Evolutionary conservation across 1,284 basidiomycete species (phyloP), one percentile per base, ranked within the genome.

Genomic region (Tilletia horrida): DNA sequence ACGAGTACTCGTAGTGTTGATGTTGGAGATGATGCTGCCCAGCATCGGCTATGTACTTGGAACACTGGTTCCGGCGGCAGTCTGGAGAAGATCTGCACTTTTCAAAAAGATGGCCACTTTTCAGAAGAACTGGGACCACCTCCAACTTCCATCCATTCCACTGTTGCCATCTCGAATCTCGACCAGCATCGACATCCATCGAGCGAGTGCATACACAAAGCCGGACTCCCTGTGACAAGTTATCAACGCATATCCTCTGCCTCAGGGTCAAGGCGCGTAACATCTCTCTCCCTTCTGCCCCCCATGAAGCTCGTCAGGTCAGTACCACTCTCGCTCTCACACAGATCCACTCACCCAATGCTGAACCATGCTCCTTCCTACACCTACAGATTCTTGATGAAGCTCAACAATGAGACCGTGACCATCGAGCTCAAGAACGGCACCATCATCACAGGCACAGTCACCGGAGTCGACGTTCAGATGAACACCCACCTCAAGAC

Each of bases 341-440:
- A 29, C 63, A 25, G 14, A 3, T 27, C 35, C 21, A 29, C 4
- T 13, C 44, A 7, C 43, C 9, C 43, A 13, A 64, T 61, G 43
- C 50, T 65, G 25, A 45, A 50, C 14, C 43, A 9, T 14, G 11
- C 52, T 40, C 50, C 3, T 27, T 55, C 52, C 27, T 9, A 9
- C 1, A 2, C 42, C 8, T 21, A 8, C 82, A 95, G 93, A 83
- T 95, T 97, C 85, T 88, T 97, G 86, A 97, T 97, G 95, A 98
- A 97, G 87, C 85, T 98, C 84, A 96, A 97, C 88, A 97, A 97
- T 83, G 95, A 98, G 87, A 95, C 93, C 76, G 94, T 97, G 75
- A 93, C 93, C 73, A 89, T 98, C 83, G 94, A 98, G 85, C 88
- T 98, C 79, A 98, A 98, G 85, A 97, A 98, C 76, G 95, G 95